Base-by-base conservation (phyloP, 2,329 filamentous ascomycete species). In the Verticillium longisporum region DNA sequence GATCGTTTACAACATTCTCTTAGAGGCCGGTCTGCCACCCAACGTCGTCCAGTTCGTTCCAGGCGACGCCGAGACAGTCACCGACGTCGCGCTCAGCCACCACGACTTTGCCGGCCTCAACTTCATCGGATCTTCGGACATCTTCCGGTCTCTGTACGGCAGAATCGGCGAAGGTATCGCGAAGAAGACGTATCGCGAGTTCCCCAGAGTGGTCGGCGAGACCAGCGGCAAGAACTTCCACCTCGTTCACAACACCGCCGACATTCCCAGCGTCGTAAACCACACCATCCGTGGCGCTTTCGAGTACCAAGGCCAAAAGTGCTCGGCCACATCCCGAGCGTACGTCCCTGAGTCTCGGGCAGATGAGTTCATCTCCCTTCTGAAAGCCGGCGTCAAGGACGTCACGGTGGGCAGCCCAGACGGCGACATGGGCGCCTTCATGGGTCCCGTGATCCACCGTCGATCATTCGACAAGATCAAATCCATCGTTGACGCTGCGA, bases 171-270 rank as follows among this genome's bases (percentile, higher is more conserved):
- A 60, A 31, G 55, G 57, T 0, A 60, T 62, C 38, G 70, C 64
- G 2, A 66, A 66, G 3, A 69, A 70, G 18, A 71, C 66, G 2
- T 75, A 75, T 59, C 67, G 69, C 18, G 70, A 74, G 53, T 75
- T 70, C 67, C 80, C 80, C 1, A 71, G 78, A 1, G 71, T 82
- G 34, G 76, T 82, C 2, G 80, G 79, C 60, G 80, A 83, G 72
- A 83, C 80, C 0, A 75, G 77, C 58, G 80, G 80, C 58, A 83
- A 83, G 75, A 83, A 83, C 69, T 82, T 82, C 72, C 78, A 80
- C 50, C 68, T 83, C 18, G 64, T 83, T 41, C 80, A 83, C 68
- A 64, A 70, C 0, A 77, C 78, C 2, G 79, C 78, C 13, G 77
- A 81, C 61, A 66, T 81, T 50, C 68, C 70, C n/a, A 80, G 77